phyloP scores from a whole-genome alignment of 306 rosid genomes.

The Cicer cuneatum region DNA sequence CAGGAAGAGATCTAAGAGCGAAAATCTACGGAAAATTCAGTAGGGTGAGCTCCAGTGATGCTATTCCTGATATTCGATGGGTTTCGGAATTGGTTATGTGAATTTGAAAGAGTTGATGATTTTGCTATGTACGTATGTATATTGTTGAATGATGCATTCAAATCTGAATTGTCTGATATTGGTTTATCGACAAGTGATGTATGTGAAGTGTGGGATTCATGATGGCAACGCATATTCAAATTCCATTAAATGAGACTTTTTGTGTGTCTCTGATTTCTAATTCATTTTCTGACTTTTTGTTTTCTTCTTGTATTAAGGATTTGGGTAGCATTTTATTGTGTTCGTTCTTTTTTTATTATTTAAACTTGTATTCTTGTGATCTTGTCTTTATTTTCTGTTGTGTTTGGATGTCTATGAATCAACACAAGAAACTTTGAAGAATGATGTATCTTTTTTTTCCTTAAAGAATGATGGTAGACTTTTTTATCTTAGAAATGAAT shows the following conservation, averaged over 20 bases:
- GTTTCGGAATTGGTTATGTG: constrained; percentile 65
- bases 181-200: too few relatives aligned
- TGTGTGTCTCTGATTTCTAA: not conserved
- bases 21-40: constrained; percentile 74
- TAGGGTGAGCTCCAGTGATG: constrained; percentile 56
- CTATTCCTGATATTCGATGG: constrained; percentile 72
- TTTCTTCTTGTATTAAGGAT: constrained; percentile 7
- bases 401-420: not conserved
- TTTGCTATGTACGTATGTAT: constrained; percentile 11
- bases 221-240: too few relatives aligned
- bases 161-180: too few relatives aligned
- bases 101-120: constrained; percentile 6
- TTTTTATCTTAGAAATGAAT: not conserved
- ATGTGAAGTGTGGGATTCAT: too few relatives aligned
- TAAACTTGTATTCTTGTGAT: constrained; percentile 38
- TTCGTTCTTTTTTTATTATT: constrained; percentile 10
- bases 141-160: not conserved
- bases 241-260: not conserved
- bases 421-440: not conserved
- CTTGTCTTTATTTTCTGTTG: not conserved
- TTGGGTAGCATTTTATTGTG: constrained; percentile 23
- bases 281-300: not conserved
- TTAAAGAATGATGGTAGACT: not conserved
- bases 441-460: not conserved
- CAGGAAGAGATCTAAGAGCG: constrained; percentile 71